Evolutionary conservation across 768 basidiomycete species (phyloP), one percentile per base, ranked within the genome.

Genomic region (Tulasnella sp.): DNA sequence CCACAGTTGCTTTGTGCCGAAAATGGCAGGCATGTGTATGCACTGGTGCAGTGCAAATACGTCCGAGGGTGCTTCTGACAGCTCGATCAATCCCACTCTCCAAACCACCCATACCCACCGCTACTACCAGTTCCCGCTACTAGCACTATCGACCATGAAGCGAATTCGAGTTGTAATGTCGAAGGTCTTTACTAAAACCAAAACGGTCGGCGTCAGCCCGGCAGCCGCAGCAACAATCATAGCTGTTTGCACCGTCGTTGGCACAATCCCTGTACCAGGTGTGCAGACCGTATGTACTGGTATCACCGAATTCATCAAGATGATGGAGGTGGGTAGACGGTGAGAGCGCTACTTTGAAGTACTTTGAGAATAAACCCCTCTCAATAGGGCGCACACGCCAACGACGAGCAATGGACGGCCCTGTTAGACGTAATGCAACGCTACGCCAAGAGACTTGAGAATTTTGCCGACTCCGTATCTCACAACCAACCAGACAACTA

Each of bases 1-100:
- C 54, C 54, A 54, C 54, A n/a, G 54, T n/a, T n/a, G 54, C 54
- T 54, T 54, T 54, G 54, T 54, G 24, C n/a, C 54, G 48, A 54
- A 54, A 54, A 54, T 24, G 54, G 54, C 54, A 54, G 54, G 54
- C 54, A 54, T 54, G 24, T 54, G 54, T 54, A 54, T 22, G n/a
- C 54, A 22, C n/a, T 54, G 8, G 54, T 54, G 54, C 54, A 54
- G n/a, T 54, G 54, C 54, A n/a, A 54, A n/a, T n/a, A 54, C 8
- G 12, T 46, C 54, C 4, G 22, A 12, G 4, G 6, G 54, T 6
- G 24, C 24, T 54, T 24, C 54, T n/a, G 54, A 54, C 24, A 22
- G 24, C 54, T 54, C 54, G 54, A 54, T 54, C 54, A 54, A 54
- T n/a, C 24, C 54, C 54, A 22, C 54, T 54, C 54, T 54, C 54